A percentile compares a stretch with the other conserved stretches of the same genome.
These are phyloP conservation scores for Malus hybrid DNA, from an alignment of 331 rosid species.

Conservation along the genomic window DNA sequence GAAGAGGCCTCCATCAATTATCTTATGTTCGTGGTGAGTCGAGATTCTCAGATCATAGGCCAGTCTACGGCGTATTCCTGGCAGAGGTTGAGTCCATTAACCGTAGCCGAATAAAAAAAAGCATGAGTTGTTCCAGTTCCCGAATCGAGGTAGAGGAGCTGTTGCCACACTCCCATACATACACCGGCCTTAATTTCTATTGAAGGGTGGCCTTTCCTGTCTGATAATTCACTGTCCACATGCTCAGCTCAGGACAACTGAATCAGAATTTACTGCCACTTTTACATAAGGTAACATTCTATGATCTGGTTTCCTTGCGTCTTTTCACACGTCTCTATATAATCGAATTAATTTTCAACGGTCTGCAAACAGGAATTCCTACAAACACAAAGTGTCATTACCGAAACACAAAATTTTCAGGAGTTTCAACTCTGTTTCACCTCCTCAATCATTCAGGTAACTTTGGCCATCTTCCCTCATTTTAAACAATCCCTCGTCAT, in stretches of 20 bases:
- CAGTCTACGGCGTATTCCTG: constrained; percentile 71
- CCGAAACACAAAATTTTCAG: constrained; percentile 3
- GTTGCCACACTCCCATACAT: constrained; percentile 56
- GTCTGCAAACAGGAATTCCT: constrained; percentile 8
- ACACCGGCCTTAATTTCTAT: constrained; percentile 44
- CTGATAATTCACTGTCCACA: neutral
- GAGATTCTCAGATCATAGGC: constrained; percentile 94
- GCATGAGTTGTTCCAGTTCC: constrained; percentile 79
- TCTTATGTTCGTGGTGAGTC: constrained; percentile 98
- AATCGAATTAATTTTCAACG: neutral
- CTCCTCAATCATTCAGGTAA: constrained; percentile 15
- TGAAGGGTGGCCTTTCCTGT: constrained; percentile 25
- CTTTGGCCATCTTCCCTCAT: neutral
- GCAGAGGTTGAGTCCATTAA: constrained; percentile 83
- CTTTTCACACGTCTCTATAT: too few relatives aligned
- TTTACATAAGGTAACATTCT: constrained; percentile 29
- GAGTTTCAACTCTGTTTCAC: neutral
- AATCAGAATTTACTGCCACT: constrained; percentile 12
- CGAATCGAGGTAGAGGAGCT: constrained; percentile 93
- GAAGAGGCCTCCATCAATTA: constrained; percentile 83
- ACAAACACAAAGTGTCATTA: constrained; percentile 1
- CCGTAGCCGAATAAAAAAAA: constrained; percentile 64
- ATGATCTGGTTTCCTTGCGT: neutral
- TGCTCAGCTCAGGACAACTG: neutral
- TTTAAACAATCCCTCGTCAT: neutral